Evolutionary conservation across 2,329 filamentous ascomycete species (phyloP).

Genomic region (Coniochaeta prunicola): DNA sequence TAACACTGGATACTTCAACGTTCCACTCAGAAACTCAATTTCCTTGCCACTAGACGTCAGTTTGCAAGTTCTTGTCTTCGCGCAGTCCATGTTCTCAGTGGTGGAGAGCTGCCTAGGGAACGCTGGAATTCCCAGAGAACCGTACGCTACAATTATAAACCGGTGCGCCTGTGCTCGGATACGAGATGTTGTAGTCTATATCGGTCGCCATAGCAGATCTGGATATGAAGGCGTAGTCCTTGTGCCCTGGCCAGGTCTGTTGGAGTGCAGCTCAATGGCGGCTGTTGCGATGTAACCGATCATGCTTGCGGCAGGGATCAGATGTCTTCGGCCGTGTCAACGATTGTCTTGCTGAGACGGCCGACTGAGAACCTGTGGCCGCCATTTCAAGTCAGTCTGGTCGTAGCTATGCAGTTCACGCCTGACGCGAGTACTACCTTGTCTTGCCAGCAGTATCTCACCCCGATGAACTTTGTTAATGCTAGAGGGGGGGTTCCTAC

Average conservation of each 20-base stretch:
- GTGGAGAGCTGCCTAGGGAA: conserved; percentile 25
- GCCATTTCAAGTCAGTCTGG: conserved; percentile 33
- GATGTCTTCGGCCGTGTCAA: conserved; percentile 34
- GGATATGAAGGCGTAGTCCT: conserved; percentile 38
- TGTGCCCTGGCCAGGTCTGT: conserved; percentile 24
- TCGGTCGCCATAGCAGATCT: conserved; percentile 33
- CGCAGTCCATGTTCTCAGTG: conserved; percentile 29
- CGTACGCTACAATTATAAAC: conserved; percentile 25
- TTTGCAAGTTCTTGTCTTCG: conserved; percentile 27
- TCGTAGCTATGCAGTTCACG: conserved; percentile 28
- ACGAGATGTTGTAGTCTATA: conserved; percentile 23
- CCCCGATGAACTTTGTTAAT: neutral
- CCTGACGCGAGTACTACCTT: conserved; percentile 16
- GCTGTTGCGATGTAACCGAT: conserved; percentile 30
- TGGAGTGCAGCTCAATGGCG: conserved; percentile 38
- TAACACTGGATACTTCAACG: conserved; percentile 6
- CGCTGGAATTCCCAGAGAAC: conserved; percentile 30
- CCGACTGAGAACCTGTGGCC: conserved; percentile 41
- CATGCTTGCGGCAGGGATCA: conserved; percentile 25
- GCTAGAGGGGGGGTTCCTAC: neutral
- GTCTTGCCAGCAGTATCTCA: neutral
- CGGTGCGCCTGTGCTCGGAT: conserved; percentile 26
- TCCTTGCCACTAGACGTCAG: conserved; percentile 23
- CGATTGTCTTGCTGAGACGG: conserved; percentile 27
- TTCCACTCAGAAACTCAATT: conserved; percentile 23